These are phyloP conservation scores for Boletus edulis DNA, from an alignment of 768 basidiomycete genomes.

Conservation along the genomic window DNA sequence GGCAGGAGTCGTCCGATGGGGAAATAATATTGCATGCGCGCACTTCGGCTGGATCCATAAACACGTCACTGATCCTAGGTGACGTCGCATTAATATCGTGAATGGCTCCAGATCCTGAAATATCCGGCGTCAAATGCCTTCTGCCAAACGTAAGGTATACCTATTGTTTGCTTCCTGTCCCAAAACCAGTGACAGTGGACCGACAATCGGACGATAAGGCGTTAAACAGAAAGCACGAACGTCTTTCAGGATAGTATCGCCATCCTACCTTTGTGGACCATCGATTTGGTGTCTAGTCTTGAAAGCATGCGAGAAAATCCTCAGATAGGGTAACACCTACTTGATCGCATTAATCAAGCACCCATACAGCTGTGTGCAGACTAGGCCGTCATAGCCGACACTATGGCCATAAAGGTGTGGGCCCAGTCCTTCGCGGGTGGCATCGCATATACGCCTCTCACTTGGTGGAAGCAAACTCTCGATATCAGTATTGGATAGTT, in stretches of 20 bases:
- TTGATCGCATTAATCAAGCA: not conserved
- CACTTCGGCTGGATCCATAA: constrained; percentile 1
- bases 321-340: not conserved
- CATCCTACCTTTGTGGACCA: too few species aligned
- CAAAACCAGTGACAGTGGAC: too few species aligned
- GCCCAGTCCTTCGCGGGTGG: not conserved
- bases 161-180: too few species aligned
- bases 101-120: not conserved
- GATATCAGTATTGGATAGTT: not conserved
- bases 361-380: not conserved
- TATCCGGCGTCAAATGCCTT: not conserved
- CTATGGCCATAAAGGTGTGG: not conserved
- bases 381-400: not conserved
- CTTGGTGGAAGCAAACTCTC: not conserved
- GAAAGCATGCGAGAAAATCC: not conserved
- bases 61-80: not conserved
- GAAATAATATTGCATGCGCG: not conserved
- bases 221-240: too few species aligned
- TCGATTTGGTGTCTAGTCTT: not conserved
- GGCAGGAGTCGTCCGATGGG: too few species aligned
- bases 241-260: too few species aligned
- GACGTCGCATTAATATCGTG: not conserved
- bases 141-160: too few species aligned
- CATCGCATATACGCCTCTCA: not conserved
- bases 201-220: too few species aligned